phyloP scores from a whole-genome alignment of 768 basidiomycete species.

The Mycena capillaripes region DNA sequence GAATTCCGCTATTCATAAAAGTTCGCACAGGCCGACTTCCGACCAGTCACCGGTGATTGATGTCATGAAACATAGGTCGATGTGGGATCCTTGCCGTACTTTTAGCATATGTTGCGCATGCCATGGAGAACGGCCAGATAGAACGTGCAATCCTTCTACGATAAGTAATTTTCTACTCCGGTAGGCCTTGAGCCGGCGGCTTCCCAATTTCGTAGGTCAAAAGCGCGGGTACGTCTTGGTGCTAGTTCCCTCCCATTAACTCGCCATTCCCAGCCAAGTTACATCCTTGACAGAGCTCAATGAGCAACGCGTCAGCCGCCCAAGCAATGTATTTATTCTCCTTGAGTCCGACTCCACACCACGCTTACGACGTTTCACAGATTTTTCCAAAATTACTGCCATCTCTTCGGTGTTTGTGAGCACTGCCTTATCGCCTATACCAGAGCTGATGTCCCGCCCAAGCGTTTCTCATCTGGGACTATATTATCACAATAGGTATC shows the following conservation, averaged over 20 bases:
- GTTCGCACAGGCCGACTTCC: conserved; percentile 10
- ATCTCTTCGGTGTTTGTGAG: conserved; percentile 18
- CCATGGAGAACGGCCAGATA: too few species aligned
- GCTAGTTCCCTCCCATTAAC: not conserved
- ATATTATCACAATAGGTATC: conserved; percentile 21
- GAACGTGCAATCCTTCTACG: conserved; percentile 2
- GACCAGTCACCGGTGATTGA: conserved; percentile 20
- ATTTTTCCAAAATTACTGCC: conserved; percentile 22
- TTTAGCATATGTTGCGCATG: conserved; percentile 16
- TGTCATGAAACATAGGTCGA: not conserved
- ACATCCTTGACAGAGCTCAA: not conserved
- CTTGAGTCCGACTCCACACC: not conserved
- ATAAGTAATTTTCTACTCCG: too few species aligned
- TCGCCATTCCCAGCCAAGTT: not conserved
- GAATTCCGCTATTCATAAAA: not conserved
- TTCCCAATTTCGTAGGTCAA: not conserved
- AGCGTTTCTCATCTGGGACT: conserved; percentile 23
- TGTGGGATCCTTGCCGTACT: not conserved
- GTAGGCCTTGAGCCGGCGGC: not conserved
- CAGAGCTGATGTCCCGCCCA: not conserved
- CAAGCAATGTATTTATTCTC: conserved; percentile 1
- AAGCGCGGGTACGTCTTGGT: not conserved
- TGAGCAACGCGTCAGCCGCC: not conserved
- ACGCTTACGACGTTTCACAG: not conserved
- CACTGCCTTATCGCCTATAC: not conserved